A percentile compares a stretch with the other conserved stretches of the same genome.
Conservation (phyloP, 2,329 filamentous ascomycete genomes). For the Coleophoma crateriformis region DNA sequence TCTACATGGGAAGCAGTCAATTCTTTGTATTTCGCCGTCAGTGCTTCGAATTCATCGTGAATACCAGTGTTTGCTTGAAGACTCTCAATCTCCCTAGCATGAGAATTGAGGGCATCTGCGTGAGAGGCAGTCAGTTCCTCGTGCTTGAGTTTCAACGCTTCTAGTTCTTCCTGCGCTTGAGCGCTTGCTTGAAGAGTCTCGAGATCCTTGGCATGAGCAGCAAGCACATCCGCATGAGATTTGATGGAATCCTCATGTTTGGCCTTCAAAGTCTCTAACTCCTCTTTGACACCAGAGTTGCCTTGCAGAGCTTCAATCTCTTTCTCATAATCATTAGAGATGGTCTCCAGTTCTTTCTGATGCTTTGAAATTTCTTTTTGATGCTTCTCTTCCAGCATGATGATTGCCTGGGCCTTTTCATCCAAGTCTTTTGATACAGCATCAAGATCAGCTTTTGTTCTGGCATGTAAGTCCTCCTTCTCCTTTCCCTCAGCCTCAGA, state of each 20-base stretch:
- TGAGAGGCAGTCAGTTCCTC: conserved; percentile 36
- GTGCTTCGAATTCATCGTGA: conserved; percentile 57
- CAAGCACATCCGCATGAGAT: conserved; percentile 20
- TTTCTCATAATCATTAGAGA: conserved; percentile 57
- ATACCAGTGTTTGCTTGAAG: conserved; percentile 58
- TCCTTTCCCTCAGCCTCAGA: conserved; percentile 35
- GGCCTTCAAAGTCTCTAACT: conserved; percentile 54
- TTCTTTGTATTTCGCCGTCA: conserved; percentile 51
- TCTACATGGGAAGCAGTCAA: conserved; percentile 28
- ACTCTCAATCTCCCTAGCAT: conserved; percentile 58
- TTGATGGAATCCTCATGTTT: conserved; percentile 45
- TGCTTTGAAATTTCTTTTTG: conserved; percentile 45
- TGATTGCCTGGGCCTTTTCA: conserved; percentile 25
- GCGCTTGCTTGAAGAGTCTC: conserved; percentile 57
- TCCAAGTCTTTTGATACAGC: conserved; percentile 20
- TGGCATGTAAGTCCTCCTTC: conserved; percentile 23
- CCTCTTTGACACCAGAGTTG: conserved; percentile 58
- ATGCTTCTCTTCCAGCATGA: conserved; percentile 48
- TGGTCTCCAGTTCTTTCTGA: conserved; percentile 49
- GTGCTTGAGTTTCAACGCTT: conserved; percentile 53
- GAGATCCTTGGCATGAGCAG: conserved; percentile 25
- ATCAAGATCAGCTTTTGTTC: conserved; percentile 22
- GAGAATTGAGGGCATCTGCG: conserved; percentile 52
- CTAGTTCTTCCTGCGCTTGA: conserved; percentile 58
- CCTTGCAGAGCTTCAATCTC: conserved; percentile 59